Percentiles rank a stretch among this genome's conserved stretches.
Evolutionary conservation across 306 rosid species (phyloP).

Genomic region (Corylus heterophylla): DNA sequence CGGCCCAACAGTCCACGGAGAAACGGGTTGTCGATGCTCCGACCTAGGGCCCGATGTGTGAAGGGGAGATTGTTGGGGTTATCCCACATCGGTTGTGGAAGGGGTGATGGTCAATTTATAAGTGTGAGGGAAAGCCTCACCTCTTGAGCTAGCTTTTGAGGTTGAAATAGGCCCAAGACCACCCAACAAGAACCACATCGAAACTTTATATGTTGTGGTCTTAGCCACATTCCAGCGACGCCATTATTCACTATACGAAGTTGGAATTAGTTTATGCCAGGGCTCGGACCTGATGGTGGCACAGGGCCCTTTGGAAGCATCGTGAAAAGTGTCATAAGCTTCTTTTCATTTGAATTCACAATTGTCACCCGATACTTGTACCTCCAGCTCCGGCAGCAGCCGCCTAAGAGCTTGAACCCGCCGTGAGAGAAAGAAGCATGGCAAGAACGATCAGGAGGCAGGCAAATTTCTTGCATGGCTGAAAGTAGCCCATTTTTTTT

Average conservation of each 20-base stretch:
- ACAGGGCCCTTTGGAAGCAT: slow-evolving; percentile 35
- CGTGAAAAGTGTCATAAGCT: neutral
- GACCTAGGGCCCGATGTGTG: too few relatives aligned
- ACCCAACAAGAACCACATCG: neutral
- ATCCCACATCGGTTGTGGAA: too few relatives aligned
- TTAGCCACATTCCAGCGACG: too few relatives aligned
- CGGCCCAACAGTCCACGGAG: too few relatives aligned
- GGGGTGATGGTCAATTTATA: too few relatives aligned
- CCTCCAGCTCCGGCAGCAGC: neutral
- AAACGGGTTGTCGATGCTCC: too few relatives aligned
- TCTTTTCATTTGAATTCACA: neutral
- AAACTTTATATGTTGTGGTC: too few relatives aligned
- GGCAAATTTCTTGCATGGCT: neutral
- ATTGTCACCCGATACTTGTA: neutral
- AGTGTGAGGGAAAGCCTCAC: too few relatives aligned
- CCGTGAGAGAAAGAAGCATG: slow-evolving; percentile 13
- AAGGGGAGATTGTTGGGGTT: too few relatives aligned
- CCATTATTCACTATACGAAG: neutral
- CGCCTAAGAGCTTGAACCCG: slow-evolving; percentile 19
- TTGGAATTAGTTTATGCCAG: slow-evolving; percentile 18
- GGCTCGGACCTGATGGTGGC: slow-evolving; percentile 35
- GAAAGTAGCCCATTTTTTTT: slow-evolving; percentile 15
- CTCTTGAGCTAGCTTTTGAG: too few relatives aligned
- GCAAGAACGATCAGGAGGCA: slow-evolving; percentile 5
- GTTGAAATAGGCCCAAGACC: too few relatives aligned